Evolutionary conservation across 768 basidiomycete species (phyloP), one percentile per base, ranked within the genome.

Genomic region (Asterophora parasitica): DNA sequence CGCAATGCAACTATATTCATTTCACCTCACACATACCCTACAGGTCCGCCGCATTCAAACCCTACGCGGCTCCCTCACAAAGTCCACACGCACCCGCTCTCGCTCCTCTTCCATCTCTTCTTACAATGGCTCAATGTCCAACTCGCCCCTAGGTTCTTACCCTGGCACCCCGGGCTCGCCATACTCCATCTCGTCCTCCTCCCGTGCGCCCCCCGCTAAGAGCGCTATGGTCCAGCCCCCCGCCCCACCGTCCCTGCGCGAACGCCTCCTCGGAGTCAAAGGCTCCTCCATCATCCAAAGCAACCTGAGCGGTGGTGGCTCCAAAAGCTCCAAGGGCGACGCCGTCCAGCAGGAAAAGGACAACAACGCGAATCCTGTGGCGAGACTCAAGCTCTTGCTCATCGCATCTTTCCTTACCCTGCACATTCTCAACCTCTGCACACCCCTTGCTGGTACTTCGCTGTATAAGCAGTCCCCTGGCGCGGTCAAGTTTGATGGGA

Each of bases 351-450:
- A 75, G 42, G n/a, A n/a, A n/a, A n/a, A n/a, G n/a, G n/a, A n/a
- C n/a, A n/a, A n/a, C n/a, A n/a, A n/a, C n/a, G 82, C 88, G 62
- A 88, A 88, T 61, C 94, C 94, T 0, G 85, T 92, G 20, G 84
- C 87, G 3, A 70, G 92, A 32, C 74, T 99, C 51, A 97, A 97
- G 67, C 76, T 98, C 12, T 79, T 96, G 48, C 72, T 98, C 59
- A 91, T 99, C 56, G 83, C 84, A 13, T 85, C 93, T 3, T 99
- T 98, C 79, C 75, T 95, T 54, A 83, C 83, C 0, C 70, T 99
- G 2, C 96, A 99, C 57, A 80, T 93, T 46, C 78, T 96, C 52
- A 98, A 97, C 72, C 79, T 98, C 49, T 87, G 85, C 64, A 88
- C 94, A 0, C 93, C 96, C 0, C 79, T 99, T 41, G 86, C 93